Percentiles rank a stretch among this genome's conserved stretches.
These are phyloP conservation scores for Fraxinus sp. DNA, from an alignment of 305 asterid species.

Conservation along the genomic window DNA sequence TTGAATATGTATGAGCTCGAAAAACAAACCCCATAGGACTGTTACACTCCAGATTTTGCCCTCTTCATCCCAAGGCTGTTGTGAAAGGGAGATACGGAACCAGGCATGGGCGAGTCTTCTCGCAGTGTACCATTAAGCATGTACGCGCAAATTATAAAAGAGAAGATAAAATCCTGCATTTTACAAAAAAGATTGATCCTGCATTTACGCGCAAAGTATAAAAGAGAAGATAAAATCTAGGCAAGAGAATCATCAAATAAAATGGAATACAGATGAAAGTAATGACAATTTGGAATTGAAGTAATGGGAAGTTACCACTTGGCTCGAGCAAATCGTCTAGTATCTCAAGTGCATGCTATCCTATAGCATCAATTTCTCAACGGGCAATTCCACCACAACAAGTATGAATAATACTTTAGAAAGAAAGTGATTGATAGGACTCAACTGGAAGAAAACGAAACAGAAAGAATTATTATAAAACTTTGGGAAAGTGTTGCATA, in stretches of 20 bases:
- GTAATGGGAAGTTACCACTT: conserved; percentile 51
- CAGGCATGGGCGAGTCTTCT: conserved; percentile 84
- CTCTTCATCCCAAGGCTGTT: conserved; percentile 96
- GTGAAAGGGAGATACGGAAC: conserved; percentile 87
- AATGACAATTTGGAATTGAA: conserved; percentile 3
- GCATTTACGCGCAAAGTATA: conserved; percentile 23
- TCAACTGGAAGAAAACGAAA: background rate
- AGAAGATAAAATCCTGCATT: background rate
- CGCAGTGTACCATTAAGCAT: conserved; percentile 76
- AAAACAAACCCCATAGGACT: conserved; percentile 7
- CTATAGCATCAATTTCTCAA: conserved; percentile 84
- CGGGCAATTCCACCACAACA: conserved; percentile 88
- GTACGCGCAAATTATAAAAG: too few species aligned
- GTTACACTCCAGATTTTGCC: conserved; percentile 84
- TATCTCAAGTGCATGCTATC: conserved; percentile 85
- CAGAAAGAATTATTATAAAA: background rate
- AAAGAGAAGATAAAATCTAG: background rate
- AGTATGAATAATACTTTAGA: conserved; percentile 29
- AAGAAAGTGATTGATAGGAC: background rate
- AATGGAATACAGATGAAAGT: background rate
- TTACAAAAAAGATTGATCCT: conserved; percentile 88
- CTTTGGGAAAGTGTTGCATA: too few species aligned
- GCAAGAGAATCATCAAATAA: background rate
- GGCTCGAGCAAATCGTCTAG: conserved; percentile 94
- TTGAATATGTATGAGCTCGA: conserved; percentile 18